These are phyloP conservation scores for Solanum piurae DNA, from an alignment of 257 asterid species.

Conservation along the genomic window DNA sequence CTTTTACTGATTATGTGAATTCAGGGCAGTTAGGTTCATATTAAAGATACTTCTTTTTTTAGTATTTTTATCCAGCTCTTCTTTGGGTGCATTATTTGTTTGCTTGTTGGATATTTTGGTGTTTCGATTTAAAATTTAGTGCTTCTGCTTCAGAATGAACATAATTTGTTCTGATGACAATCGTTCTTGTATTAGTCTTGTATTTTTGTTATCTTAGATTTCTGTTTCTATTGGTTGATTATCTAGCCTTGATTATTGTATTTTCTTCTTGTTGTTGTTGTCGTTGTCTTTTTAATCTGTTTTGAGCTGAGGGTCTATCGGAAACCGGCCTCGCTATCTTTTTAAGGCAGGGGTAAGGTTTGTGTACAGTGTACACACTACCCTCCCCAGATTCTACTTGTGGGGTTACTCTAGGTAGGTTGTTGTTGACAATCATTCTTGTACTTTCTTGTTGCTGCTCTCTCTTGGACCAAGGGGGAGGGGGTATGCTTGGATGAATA, in stretches of 20 bases:
- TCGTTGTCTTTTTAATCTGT: not conserved
- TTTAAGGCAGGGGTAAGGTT: not conserved
- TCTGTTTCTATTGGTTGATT: not conserved
- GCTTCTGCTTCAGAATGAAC: not conserved
- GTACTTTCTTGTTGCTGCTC: not conserved
- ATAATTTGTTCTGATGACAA: not conserved
- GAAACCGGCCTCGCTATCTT: not conserved
- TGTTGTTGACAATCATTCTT: not conserved
- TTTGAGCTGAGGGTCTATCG: not conserved
- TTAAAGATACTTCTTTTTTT: not conserved
- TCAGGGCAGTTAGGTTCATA: not conserved
- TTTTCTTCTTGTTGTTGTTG: not conserved
- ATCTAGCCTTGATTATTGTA: not conserved
- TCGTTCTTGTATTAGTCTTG: not conserved
- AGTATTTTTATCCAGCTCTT: not conserved
- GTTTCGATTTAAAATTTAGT: not conserved
- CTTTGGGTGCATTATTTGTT: not conserved
- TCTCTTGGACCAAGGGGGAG: not conserved
- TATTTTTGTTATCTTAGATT: not conserved
- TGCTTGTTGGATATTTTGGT: not conserved
- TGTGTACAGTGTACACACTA: not conserved
- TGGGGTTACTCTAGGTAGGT: not conserved
- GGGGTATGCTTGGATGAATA: not conserved
- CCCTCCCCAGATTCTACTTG: not conserved
- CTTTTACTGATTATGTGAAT: not conserved